Evolutionary conservation across 106 monocot genomes (phyloP).

Genomic region (Platanthera guangdongensis): DNA sequence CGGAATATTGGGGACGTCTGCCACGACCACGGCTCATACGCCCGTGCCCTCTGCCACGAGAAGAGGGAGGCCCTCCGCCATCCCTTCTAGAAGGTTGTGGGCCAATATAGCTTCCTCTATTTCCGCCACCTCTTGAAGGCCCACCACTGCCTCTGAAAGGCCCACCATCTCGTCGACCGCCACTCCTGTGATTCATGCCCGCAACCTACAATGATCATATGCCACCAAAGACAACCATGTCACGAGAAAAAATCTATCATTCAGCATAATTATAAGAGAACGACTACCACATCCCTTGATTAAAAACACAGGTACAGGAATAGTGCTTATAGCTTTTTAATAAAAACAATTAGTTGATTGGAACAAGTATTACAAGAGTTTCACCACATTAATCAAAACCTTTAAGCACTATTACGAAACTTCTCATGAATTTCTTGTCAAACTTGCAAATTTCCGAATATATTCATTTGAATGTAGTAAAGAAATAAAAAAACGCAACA

Average conservation of each 20-base stretch:
- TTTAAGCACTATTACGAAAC: not conserved
- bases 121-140: conserved; percentile 20
- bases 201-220: not conserved
- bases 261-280: not conserved
- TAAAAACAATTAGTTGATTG: not conserved
- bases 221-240: not conserved
- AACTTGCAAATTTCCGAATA: not conserved
- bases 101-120: conserved; percentile 30
- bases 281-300: not conserved
- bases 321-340: not conserved
- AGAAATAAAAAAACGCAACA: not conserved
- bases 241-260: not conserved
- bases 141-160: conserved; percentile 18
- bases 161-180: conserved; percentile 18
- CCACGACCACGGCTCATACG: conserved; percentile 25
- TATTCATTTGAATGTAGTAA: not conserved
- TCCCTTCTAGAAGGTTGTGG: conserved; percentile 6
- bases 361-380: not conserved
- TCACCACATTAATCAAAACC: not conserved
- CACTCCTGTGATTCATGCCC: not conserved
- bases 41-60: conserved; percentile 16
- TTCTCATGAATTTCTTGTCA: not conserved
- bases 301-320: not conserved
- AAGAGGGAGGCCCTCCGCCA: conserved; percentile 10
- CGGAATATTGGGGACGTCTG: conserved; percentile 6